Base-by-base conservation (phyloP, 2,329 filamentous ascomycete genomes). In the Fusarium sp. region DNA sequence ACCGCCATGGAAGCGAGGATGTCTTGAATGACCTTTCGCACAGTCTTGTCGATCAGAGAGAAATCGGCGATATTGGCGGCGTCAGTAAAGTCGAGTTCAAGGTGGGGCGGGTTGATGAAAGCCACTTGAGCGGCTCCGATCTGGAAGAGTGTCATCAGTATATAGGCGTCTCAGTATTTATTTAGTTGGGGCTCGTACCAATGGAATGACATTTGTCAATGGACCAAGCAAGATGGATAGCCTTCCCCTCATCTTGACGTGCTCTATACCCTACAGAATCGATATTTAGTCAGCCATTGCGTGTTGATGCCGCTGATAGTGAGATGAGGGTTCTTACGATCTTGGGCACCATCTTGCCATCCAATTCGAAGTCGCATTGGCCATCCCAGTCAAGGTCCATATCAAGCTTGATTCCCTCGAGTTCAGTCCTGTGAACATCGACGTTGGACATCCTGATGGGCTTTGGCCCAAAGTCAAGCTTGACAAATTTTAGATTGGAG, bases 1-100 rank as follows among this genome's bases (percentile, higher is more conserved):
- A 73, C 71, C 5, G 71, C 71, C 64, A 73, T 73, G 4, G 69
- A 70, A 12, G 67, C 52, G 10, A 73, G 73, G n/a, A 73, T 60
- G 10, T 51, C 61, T 26, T 70, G 52, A 8, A 73, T 73, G 42
- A 70, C 67, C 36, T 73, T 73, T 14, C 70, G 69, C 19, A 73
- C 51, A 30, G 70, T 55, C 42, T 50, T 67, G 52, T 73, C 70
- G 3, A 73, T 72, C 0, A 73, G 0, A 21, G 67, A 67, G 47
- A 73, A 62, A 50, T 73, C 70, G 19, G 71, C 71, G 4, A 73
- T 45, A 21, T 73, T 73, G 34, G 71, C 71, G 6, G 71, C 71
- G 15, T 73, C 71, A 2, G 71, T 73, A 7, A 73, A 73, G 11
- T 73, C 69, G 28, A 71, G 68, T 40, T 71, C 54, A 36, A 73